Base-by-base conservation (phyloP, 2,329 filamentous ascomycete genomes). In the Phoma sp. region DNA sequence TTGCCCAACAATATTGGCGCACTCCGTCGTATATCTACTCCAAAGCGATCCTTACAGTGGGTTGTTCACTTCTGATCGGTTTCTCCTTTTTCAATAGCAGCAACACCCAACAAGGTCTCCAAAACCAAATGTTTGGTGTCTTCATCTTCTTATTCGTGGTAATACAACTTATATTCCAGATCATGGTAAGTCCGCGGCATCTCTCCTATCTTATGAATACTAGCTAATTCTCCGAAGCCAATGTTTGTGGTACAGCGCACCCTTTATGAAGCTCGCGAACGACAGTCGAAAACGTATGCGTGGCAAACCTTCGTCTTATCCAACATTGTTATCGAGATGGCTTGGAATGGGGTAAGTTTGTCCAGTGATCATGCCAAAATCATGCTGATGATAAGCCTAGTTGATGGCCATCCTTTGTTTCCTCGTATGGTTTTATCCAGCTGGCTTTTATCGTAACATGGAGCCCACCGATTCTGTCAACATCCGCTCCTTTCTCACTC, bases 221-320 rank as follows among this genome's bases (percentile, higher is more conserved):
- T 29, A 9, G 32, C 32, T 33, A 13, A 33, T 13, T 33, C 32
- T n/a, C 13, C 32, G 13, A 11, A 33, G 77, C 83, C 83, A 2
- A 76, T 81, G 48, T 86, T 85, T 64, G 77, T 82, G 33, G 81
- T 78, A 0, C 82, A 85, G 61, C 77, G 83, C 41, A 78, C 81
- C 0, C 71, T 86, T 3, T 86, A 85, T 67, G 83, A 86, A 71
- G 82, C 80, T 9, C 82, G 83, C 41, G 83, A 86, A 61, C 76
- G 83, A 1, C 82, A 86, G 0, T 85, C 82, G 67, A 90, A 90
- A 65, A 81, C 85, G 0, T 92, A 91, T 75, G 89, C 86, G 0
- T 91, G 89, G 89, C 82, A 85, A 63, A 86, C 82, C 1, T 91
- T 91, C 72, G 81, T 91, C 64, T 75, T 88, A 3, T 83, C 86